Conservation (phyloP, 805 yeast genomes). For the Hanseniaspora guilliermondii region DNA sequence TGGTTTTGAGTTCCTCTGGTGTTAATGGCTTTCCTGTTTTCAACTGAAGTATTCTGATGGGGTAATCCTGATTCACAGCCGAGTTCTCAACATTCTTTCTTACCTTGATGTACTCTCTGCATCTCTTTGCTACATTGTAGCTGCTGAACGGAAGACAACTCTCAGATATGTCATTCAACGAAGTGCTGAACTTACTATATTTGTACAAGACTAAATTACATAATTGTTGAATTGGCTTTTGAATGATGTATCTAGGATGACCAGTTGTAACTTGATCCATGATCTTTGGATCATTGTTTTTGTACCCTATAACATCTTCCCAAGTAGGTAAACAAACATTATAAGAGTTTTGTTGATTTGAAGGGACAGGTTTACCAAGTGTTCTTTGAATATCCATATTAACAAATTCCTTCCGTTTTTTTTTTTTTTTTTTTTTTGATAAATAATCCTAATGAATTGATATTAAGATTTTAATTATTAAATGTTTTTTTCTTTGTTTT, state of each 20-base stretch:
- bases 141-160: slow-evolving; percentile 64
- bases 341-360: slow-evolving; percentile 82
- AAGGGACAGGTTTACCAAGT: slow-evolving; percentile 79
- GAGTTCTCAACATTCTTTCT: slow-evolving; percentile 26
- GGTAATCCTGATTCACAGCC: slow-evolving; percentile 16
- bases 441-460: background rate
- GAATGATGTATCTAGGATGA: slow-evolving; percentile 76
- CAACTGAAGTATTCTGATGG: slow-evolving; percentile 55
- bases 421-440: background rate
- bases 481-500: too few species aligned
- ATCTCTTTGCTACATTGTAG: slow-evolving; percentile 65
- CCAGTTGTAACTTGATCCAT: slow-evolving; percentile 69
- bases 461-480: background rate
- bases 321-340: slow-evolving; percentile 92
- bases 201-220: slow-evolving; percentile 43
- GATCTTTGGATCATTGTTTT: slow-evolving; percentile 77
- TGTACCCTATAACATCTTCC: slow-evolving; percentile 87
- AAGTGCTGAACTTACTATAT: slow-evolving; percentile 71
- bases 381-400: slow-evolving; percentile 23
- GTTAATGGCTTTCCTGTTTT: slow-evolving; percentile 55
- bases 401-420: background rate
- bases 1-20: slow-evolving; percentile 45
- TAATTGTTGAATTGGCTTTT: slow-evolving; percentile 46
- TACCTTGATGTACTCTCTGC: slow-evolving; percentile 61
- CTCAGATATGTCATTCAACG: slow-evolving; percentile 4